phyloP scores from a whole-genome alignment of 2,329 filamentous ascomycete species.

The Paecilomyces fulvus region DNA sequence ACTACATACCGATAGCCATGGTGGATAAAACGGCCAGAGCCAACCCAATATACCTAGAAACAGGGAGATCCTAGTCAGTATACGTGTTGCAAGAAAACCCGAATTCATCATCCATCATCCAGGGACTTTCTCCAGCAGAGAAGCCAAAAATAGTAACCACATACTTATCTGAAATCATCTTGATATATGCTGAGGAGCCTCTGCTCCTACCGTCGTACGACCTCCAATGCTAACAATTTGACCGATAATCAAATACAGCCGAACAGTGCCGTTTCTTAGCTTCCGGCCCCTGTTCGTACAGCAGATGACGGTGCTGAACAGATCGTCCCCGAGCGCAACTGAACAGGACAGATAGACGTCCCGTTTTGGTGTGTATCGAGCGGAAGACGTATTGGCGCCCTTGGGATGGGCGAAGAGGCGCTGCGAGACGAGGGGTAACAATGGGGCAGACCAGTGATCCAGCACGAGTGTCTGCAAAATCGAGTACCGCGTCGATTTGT shows the following conservation, averaged over 20 bases:
- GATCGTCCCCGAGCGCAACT: background rate
- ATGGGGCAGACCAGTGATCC: conserved; percentile 2
- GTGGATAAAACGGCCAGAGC: conserved; percentile 40
- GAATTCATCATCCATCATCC: conserved; percentile 11
- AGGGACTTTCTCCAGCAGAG: background rate
- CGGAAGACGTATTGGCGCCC: conserved; percentile 1
- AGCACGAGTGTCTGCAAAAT: conserved; percentile 7
- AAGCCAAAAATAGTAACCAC: conserved; percentile 2
- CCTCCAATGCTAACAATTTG: conserved; percentile 24
- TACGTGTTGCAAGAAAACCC: background rate
- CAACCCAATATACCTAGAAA: conserved; percentile 38
- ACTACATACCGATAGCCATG: conserved; percentile 36
- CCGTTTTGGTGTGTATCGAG: conserved; percentile 8
- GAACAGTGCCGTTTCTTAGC: background rate
- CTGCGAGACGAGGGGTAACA: background rate
- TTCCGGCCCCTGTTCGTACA: background rate
- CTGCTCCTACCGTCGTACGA: conserved; percentile 25
- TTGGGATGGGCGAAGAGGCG: background rate
- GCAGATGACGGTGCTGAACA: background rate
- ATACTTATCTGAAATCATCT: conserved; percentile 38
- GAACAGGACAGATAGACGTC: conserved; percentile 3
- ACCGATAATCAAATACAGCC: background rate
- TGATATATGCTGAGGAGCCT: conserved; percentile 24
- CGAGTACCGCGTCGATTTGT: background rate
- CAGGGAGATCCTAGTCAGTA: conserved; percentile 1